Conservation (phyloP, 2,329 filamentous ascomycete species). For the Cyphellophora attinorum region DNA sequence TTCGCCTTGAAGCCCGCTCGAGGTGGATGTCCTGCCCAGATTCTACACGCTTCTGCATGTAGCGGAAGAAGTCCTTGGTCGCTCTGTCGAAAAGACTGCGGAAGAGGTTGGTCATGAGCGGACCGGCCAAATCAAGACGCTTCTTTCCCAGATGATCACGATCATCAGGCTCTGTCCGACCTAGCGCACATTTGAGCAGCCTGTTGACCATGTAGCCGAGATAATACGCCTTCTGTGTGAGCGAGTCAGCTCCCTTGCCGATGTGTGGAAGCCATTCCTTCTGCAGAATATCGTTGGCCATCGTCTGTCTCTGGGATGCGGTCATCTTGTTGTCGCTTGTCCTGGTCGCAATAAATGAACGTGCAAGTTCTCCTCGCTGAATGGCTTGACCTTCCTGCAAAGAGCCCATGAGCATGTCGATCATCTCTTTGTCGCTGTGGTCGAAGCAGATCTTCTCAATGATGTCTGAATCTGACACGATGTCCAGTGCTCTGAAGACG, state of each 20-base stretch:
- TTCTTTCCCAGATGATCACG: constrained; percentile 99
- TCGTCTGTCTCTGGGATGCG: constrained; percentile 76
- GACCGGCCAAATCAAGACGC: constrained; percentile 87
- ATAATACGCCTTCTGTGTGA: constrained; percentile 96
- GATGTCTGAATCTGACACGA: constrained; percentile 96
- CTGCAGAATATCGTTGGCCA: constrained; percentile 87
- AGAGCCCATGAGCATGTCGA: constrained; percentile 94
- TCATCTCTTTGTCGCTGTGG: constrained; percentile 87
- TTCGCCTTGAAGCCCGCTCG: constrained; percentile 83
- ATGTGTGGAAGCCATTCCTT: constrained; percentile 97
- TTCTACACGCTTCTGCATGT: constrained; percentile 87
- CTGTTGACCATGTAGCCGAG: constrained; percentile 98
- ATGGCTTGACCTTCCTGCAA: constrained; percentile 96
- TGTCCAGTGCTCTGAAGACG: constrained; percentile 88
- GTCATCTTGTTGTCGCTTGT: constrained; percentile 63
- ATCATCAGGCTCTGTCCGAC: constrained; percentile 87
- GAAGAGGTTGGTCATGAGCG: constrained; percentile 92
- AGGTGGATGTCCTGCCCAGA: constrained; percentile 81
- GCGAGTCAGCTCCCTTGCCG: constrained; percentile 85
- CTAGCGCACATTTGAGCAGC: constrained; percentile 83
- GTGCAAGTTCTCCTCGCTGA: constrained; percentile 85
- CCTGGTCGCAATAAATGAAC: constrained; percentile 93
- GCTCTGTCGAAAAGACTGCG: constrained; percentile 83
- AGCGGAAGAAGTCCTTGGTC: constrained; percentile 81
- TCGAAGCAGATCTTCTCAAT: constrained; percentile 97